These are phyloP conservation scores for Amniculicola lignicola DNA, from an alignment of 495 filamentous ascomycete genomes.

Conservation along the genomic window DNA sequence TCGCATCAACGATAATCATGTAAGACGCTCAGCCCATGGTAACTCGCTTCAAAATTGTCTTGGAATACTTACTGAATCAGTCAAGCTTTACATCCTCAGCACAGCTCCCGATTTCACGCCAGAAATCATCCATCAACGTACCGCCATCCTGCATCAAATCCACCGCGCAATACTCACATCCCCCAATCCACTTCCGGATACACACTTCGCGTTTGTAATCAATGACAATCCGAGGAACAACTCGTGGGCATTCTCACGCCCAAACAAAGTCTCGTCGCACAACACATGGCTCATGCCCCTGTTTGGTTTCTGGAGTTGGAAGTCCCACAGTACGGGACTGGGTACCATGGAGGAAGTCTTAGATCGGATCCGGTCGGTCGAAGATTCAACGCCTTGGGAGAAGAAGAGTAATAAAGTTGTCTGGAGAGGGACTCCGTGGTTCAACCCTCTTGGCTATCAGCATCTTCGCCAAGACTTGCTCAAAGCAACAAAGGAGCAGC, in stretches of 20 bases:
- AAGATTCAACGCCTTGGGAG: slow-evolving; percentile 31
- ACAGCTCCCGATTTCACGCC: slow-evolving; percentile 27
- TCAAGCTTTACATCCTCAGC: slow-evolving; percentile 35
- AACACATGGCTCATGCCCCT: slow-evolving; percentile 71
- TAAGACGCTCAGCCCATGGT: not conserved
- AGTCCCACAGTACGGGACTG: slow-evolving; percentile 56
- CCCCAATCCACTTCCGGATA: slow-evolving; percentile 53
- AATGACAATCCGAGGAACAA: slow-evolving; percentile 49
- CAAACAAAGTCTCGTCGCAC: slow-evolving; percentile 37
- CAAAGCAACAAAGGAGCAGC: slow-evolving; percentile 41
- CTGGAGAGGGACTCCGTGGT: slow-evolving; percentile 58
- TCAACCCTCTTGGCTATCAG: slow-evolving; percentile 29
- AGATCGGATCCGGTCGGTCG: slow-evolving; percentile 41
- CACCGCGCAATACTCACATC: slow-evolving; percentile 53
- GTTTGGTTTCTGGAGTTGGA: slow-evolving; percentile 74
- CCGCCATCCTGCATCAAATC: slow-evolving; percentile 39
- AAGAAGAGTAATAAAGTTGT: slow-evolving; percentile 61
- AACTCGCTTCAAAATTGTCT: too few relatives aligned
- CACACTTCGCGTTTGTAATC: slow-evolving; percentile 57
- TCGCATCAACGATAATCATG: not conserved
- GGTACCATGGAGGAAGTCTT: slow-evolving; percentile 55
- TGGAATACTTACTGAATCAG: too few relatives aligned
- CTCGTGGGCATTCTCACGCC: slow-evolving; percentile 53
- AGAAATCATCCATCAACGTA: slow-evolving; percentile 43
- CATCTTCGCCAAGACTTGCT: slow-evolving; percentile 48